These are phyloP conservation scores for Neonothopanus nambi DNA, from an alignment of 1,284 basidiomycete genomes.

Conservation along the genomic window DNA sequence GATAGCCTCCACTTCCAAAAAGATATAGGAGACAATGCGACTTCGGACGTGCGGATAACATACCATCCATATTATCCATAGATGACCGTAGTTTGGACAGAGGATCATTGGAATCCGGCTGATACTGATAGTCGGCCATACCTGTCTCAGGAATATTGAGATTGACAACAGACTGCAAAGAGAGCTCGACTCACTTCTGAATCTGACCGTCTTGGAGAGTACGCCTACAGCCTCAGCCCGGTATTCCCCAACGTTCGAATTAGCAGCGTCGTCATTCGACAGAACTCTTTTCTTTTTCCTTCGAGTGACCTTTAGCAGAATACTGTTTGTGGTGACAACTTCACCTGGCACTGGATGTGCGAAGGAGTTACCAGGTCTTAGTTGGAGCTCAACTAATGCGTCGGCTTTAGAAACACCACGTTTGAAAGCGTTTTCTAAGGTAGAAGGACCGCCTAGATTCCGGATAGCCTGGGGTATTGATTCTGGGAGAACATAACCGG, in stretches of 20 bases:
- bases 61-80: constrained; percentile 83
- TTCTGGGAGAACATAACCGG: constrained; percentile 72
- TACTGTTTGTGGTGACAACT: constrained; percentile 71
- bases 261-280: constrained; percentile 25
- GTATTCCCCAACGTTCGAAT: constrained; percentile 85
- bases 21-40: not conserved
- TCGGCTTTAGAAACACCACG: constrained; percentile 59
- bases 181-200: constrained; percentile 70
- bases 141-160: constrained; percentile 44
- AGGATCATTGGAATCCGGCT: constrained; percentile 71
- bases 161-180: not conserved
- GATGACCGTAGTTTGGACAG: constrained; percentile 67
- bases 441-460: constrained; percentile 66
- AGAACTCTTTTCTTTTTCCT: constrained; percentile 49
- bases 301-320: constrained; percentile 80
- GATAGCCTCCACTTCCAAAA: constrained; percentile 67
- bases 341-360: constrained; percentile 83
- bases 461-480: constrained; percentile 67
- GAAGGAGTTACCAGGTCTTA: constrained; percentile 73
- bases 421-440: constrained; percentile 75
- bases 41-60: constrained; percentile 6
- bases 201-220: constrained; percentile 81
- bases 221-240: constrained; percentile 76
- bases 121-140: constrained; percentile 91
- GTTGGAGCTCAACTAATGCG: constrained; percentile 69